A percentile compares a stretch with the other conserved stretches of the same genome.
Evolutionary conservation across 1,284 basidiomycete species (phyloP).

Genomic region (Dichomitus squalens): DNA sequence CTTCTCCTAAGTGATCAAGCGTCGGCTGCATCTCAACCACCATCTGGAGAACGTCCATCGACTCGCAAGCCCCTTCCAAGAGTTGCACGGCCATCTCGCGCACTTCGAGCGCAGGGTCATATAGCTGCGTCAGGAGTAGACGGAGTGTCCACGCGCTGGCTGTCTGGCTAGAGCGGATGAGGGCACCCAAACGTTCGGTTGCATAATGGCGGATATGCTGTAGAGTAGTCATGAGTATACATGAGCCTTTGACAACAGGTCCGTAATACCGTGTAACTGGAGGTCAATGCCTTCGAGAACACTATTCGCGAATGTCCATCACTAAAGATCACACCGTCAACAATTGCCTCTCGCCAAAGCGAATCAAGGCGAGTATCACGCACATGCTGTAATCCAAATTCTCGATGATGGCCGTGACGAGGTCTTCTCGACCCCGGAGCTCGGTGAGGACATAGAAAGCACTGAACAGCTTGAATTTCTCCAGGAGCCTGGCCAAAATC

Average conservation of each 20-base stretch:
- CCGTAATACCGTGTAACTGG: slow-evolving; percentile 74
- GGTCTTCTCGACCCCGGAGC: slow-evolving; percentile 86
- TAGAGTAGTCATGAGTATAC: neutral
- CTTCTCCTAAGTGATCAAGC: slow-evolving; percentile 92
- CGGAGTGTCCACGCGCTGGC: slow-evolving; percentile 86
- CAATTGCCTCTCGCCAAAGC: neutral
- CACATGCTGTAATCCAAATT: slow-evolving; percentile 91
- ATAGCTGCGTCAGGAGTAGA: slow-evolving; percentile 92
- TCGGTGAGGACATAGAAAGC: slow-evolving; percentile 95
- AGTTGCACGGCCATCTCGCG: slow-evolving; percentile 88
- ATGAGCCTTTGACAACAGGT: neutral
- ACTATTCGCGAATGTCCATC: slow-evolving; percentile 93
- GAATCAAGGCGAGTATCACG: slow-evolving; percentile 29
- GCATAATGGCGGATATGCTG: slow-evolving; percentile 89
- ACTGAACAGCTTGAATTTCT: slow-evolving; percentile 92
- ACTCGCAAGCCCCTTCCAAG: slow-evolving; percentile 88
- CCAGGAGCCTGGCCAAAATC: slow-evolving; percentile 65
- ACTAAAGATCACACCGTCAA: slow-evolving; percentile 41
- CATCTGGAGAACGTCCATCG: slow-evolving; percentile 81
- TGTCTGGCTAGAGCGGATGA: slow-evolving; percentile 65
- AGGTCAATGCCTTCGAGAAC: slow-evolving; percentile 91
- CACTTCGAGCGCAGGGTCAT: slow-evolving; percentile 90
- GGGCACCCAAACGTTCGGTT: slow-evolving; percentile 84
- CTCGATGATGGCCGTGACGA: slow-evolving; percentile 90
- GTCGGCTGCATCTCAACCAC: slow-evolving; percentile 95